These are phyloP conservation scores for Puccinia novopanici DNA, from an alignment of 1,284 basidiomycete species.

Conservation along the genomic window DNA sequence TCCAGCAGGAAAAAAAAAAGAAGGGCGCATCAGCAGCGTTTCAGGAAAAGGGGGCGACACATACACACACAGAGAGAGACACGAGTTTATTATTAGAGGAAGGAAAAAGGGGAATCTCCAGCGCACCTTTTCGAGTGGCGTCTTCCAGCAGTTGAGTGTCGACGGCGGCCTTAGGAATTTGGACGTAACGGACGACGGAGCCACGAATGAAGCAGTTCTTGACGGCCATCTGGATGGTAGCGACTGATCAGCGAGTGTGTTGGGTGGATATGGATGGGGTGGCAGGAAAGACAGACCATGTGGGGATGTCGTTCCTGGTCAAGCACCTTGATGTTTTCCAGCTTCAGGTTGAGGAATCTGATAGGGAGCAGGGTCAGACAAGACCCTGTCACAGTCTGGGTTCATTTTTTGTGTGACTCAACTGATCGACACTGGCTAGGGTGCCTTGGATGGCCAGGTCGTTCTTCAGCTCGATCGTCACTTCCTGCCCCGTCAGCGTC, in stretches of 20 bases:
- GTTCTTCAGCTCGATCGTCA: conserved; percentile 98
- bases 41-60: background rate
- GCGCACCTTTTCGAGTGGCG: conserved; percentile 81
- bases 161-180: conserved; percentile 85
- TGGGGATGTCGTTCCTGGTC: conserved; percentile 94
- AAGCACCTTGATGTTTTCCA: conserved; percentile 89
- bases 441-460: conserved; percentile 95
- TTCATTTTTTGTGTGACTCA: conserved; percentile 58
- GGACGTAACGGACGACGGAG: conserved; percentile 95
- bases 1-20: background rate
- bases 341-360: conserved; percentile 94
- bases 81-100: background rate
- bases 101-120: background rate
- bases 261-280: background rate
- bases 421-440: conserved; percentile 98
- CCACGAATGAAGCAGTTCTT: conserved; percentile 99
- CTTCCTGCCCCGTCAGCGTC: conserved; percentile 89
- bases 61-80: background rate
- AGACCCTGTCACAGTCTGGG: background rate
- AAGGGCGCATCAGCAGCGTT: background rate
- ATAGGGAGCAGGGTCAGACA: background rate
- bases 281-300: conserved; percentile 70
- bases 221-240: conserved; percentile 79
- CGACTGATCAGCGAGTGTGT: background rate
- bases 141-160: conserved; percentile 96